Evolutionary conservation across 805 yeast genomes (phyloP), one percentile per base, ranked within the genome.

Genomic region (Ogataea glucozyma): DNA sequence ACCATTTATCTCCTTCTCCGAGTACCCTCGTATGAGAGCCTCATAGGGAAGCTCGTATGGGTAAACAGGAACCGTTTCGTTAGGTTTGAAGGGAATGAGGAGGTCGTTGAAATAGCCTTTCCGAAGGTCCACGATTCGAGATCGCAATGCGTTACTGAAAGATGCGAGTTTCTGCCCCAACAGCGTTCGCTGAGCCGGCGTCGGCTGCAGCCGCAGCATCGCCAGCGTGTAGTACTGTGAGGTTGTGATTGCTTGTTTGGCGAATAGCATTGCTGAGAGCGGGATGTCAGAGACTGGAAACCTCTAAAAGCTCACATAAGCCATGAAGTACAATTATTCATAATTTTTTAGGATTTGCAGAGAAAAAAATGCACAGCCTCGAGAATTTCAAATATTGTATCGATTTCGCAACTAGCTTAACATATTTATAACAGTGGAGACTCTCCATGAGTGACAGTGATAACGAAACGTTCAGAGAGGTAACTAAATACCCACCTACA

Each of bases 31-130:
- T 8, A 56, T 43, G 13, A 57, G 43, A 1, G 55, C 52, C 7
- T 51, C 57, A 24, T 56, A 57, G 1, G 62, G 62, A 3, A 54
- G 34, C 12, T 56, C 58, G 38, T 48, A 50, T 1, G 56, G 53
- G 12, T 40, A 42, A 9, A 52, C 19, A 3, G 54, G 52, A 6
- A 34, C 16, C 3, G 40, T 31, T 2, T 29, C 29, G 4, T 26
- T 14, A 2, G 38, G 33, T 6, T 46, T 24, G 36, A 47, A 57
- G 6, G 60, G 60, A 1, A 57, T 36, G 1, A 38, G 18, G 12
- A 56, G 34, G 4, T 46, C 47, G 26, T 52, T 45, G 38, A 57
- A 57, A 22, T 48, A 53, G 2, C 62, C 60, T 18, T 40, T 40
- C 19, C 36, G 40, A n/a, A 54, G 45, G 32, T 57, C 62, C 3